phyloP scores from a whole-genome alignment of 257 asterid genomes.

The Primulina huaijiensis region DNA sequence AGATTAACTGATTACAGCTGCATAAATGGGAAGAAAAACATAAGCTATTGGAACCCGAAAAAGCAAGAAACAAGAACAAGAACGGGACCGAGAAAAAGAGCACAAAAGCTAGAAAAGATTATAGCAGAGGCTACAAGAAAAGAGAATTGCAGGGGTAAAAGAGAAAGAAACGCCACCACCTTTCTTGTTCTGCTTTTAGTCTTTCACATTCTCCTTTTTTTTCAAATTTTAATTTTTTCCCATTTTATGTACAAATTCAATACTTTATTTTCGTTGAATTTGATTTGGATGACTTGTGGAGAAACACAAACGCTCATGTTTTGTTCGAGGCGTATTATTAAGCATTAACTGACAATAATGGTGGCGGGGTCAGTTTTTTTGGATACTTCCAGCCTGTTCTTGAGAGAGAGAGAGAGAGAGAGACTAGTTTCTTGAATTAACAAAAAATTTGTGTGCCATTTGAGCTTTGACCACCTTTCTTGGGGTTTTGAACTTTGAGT shows the following conservation, averaged over 20 bases:
- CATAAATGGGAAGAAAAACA: slow-evolving; percentile 47
- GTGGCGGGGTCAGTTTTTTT: slow-evolving; percentile 55
- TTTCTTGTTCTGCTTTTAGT: slow-evolving; percentile 40
- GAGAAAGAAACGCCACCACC: slow-evolving; percentile 33
- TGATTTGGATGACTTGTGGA: slow-evolving; percentile 35
- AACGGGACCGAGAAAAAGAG: slow-evolving; percentile 42
- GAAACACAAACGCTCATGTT: slow-evolving; percentile 24
- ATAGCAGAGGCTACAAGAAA: slow-evolving; percentile 66
- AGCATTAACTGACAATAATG: slow-evolving; percentile 50
- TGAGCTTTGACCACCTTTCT: slow-evolving; percentile 51
- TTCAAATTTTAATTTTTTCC: slow-evolving; percentile 17
- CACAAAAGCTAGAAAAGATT: slow-evolving; percentile 53
- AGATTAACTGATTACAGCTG: slow-evolving; percentile 30
- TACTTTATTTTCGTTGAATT: slow-evolving; percentile 14
- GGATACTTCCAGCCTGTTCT: slow-evolving; percentile 72
- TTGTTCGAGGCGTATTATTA: slow-evolving; percentile 33
- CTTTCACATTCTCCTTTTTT: not conserved
- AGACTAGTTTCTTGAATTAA: slow-evolving; percentile 13
- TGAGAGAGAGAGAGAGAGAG: slow-evolving; percentile 26
- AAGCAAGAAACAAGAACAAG: slow-evolving; percentile 40
- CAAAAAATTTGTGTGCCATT: slow-evolving; percentile 28
- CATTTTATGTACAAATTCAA: slow-evolving; percentile 23
- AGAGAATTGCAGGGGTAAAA: slow-evolving; percentile 38
- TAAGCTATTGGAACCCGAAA: slow-evolving; percentile 34
- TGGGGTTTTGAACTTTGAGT: slow-evolving; percentile 32